Conservation (phyloP, 805 yeast genomes). For the Ogataea degrootiae region DNA sequence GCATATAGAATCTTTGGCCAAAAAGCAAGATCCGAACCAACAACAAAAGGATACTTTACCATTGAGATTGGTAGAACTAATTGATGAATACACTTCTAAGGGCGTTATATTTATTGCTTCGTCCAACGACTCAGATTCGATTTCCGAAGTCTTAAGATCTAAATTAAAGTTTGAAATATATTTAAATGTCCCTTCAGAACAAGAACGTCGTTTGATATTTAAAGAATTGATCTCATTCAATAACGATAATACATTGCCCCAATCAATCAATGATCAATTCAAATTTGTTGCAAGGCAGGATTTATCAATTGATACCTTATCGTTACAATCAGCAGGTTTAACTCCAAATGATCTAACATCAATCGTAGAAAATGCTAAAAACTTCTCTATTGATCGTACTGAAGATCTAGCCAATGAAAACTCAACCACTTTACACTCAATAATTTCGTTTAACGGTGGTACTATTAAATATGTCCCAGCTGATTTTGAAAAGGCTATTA, state of each 20-base stretch:
- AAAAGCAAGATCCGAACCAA: constrained; percentile 55
- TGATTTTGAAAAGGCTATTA: constrained; percentile 67
- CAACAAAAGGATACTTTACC: constrained; percentile 38
- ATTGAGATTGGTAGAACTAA: constrained; percentile 50
- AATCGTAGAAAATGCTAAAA: constrained; percentile 62
- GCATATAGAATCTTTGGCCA: constrained; percentile 75
- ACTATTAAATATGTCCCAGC: constrained; percentile 45
- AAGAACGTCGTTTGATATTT: constrained; percentile 65
- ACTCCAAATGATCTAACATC: constrained; percentile 78
- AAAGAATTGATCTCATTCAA: constrained; percentile 35
- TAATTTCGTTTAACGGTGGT: constrained; percentile 53
- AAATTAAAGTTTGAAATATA: constrained; percentile 72
- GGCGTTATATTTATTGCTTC: constrained; percentile 61
- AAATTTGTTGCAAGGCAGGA: constrained; percentile 37
- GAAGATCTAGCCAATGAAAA: constrained; percentile 29
- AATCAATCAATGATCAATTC: constrained; percentile 4
- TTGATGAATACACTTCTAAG: constrained; percentile 48
- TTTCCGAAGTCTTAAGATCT: constrained; percentile 63
- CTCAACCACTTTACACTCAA: constrained; percentile 24
- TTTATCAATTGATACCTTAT: constrained; percentile 52
- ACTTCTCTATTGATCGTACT: constrained; percentile 48
- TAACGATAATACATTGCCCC: not conserved
- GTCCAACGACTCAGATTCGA: constrained; percentile 58
- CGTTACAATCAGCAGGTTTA: constrained; percentile 88
- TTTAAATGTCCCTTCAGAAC: constrained; percentile 73